Conservation (phyloP, 768 basidiomycete species). For the Cubamyces sp. region DNA sequence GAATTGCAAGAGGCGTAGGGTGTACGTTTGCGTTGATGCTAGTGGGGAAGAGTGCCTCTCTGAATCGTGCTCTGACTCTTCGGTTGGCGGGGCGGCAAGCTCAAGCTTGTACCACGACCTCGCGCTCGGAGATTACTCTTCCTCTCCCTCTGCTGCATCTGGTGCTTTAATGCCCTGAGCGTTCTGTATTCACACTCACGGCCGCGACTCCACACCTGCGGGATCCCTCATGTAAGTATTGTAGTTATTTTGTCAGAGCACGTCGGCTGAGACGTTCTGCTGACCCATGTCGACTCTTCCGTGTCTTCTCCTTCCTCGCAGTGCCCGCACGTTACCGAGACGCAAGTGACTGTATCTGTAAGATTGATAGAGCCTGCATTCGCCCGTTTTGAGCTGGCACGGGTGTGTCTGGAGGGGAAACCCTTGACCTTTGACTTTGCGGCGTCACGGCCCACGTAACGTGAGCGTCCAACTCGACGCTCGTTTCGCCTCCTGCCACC, state of each 20-base stretch:
- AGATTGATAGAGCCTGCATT: constrained; percentile 3
- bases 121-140: background rate
- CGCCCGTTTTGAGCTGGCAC: constrained; percentile 15
- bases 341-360: background rate
- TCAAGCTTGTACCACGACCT: constrained; percentile 16
- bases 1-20: too few species aligned
- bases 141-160: background rate
- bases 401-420: constrained; percentile 21
- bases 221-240: constrained; percentile 15
- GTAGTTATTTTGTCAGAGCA: background rate
- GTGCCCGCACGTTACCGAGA: background rate
- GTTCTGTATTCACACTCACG: background rate
- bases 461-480: constrained; percentile 30
- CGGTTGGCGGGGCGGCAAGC: constrained; percentile 20
- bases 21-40: constrained; percentile 6
- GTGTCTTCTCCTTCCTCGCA: background rate
- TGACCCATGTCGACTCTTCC: constrained; percentile 8
- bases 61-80: background rate
- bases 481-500: constrained; percentile 28
- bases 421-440: constrained; percentile 34
- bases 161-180: constrained; percentile 2
- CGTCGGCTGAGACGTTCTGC: constrained; percentile 9
- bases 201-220: background rate
- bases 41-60: constrained; percentile 4
- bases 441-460: constrained; percentile 33